Base-by-base conservation (phyloP, 495 filamentous ascomycete genomes). In the Collariella sp. region DNA sequence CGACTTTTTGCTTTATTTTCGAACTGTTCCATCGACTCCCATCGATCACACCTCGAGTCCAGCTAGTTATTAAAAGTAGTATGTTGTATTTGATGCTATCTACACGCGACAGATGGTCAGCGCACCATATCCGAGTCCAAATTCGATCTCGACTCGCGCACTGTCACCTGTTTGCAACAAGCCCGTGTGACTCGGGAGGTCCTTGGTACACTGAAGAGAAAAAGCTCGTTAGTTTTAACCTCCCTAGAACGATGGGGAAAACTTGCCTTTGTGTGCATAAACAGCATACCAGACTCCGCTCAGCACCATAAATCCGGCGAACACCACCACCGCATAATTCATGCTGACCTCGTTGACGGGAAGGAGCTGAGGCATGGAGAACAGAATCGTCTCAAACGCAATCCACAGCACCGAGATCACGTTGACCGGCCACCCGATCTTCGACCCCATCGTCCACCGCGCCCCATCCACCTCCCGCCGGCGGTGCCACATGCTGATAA, bases 211-310 rank as follows among this genome's bases (percentile, higher is more conserved):
- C 58, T 57, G 20, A 1, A 24, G 3, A n/a, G 16, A 39, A 34
- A 20, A 9, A 31, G 26, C 26, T 5, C 26, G 26, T 9, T 31
- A 31, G 26, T 31, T 31, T 40, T 16, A 51, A 26, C 13, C 1
- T 13, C 29, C n/a, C n/a, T n/a, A n/a, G n/a, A n/a, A n/a, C n/a
- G 31, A 33, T 22, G n/a, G n/a, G 29, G 16, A 43, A 54, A 5
- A 5, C 57, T 58, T 34, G 56, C 61, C 61, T 54, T 83, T 84
- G 50, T 81, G 77, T 13, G 83, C 85, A 67, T 83, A 81, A 1
- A 75, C 72, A 47, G 84, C 76, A 71, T 89, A 88, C 84, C 84
- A 88, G 1, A 75, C 58, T n/a, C 60, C 58, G 46, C 67, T 76
- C 31, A 81, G 64, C 0, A 72, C 67, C 29, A 81, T 78, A 51